Evolutionary conservation across 2,329 filamentous ascomycete genomes (phyloP).

Genomic region (Epichloe typhina): DNA sequence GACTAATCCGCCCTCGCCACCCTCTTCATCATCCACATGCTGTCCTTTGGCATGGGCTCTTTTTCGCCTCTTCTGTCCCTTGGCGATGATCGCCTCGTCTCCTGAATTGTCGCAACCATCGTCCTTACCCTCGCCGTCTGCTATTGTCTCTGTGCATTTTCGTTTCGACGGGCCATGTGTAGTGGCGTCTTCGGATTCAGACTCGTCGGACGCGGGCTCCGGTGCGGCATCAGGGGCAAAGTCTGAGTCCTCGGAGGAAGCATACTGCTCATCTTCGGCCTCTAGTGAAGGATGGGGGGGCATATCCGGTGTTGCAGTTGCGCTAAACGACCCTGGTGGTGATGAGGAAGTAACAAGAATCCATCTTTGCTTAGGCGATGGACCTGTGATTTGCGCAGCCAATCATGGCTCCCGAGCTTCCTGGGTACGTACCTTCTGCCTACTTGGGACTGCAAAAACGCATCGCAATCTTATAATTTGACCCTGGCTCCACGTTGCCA

Average conservation of each 20-base stretch:
- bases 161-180: slow-evolving; percentile 15
- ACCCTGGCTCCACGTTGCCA: no score
- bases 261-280: slow-evolving; percentile 46
- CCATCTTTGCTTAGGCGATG: background rate
- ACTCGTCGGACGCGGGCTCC: slow-evolving; percentile 34
- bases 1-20: slow-evolving; percentile 48
- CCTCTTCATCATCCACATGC: slow-evolving; percentile 37
- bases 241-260: slow-evolving; percentile 60
- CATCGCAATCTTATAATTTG: no score
- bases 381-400: background rate
- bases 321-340: background rate
- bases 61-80: slow-evolving; percentile 41
- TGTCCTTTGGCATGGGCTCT: slow-evolving; percentile 26
- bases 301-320: slow-evolving; percentile 22
- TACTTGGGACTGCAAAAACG: no score
- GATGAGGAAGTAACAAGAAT: background rate
- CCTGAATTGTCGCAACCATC: slow-evolving; percentile 53
- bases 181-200: slow-evolving; percentile 33
- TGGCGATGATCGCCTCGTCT: slow-evolving; percentile 57
- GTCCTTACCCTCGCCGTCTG: slow-evolving; percentile 23
- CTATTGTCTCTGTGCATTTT: slow-evolving; percentile 9
- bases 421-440: no score
- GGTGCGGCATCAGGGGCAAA: slow-evolving; percentile 47
- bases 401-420: background rate
- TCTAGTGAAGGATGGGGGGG: slow-evolving; percentile 26